These are phyloP conservation scores for Magnaporthiopsis incrustans DNA, from an alignment of 2,329 filamentous ascomycete species.

Conservation along the genomic window DNA sequence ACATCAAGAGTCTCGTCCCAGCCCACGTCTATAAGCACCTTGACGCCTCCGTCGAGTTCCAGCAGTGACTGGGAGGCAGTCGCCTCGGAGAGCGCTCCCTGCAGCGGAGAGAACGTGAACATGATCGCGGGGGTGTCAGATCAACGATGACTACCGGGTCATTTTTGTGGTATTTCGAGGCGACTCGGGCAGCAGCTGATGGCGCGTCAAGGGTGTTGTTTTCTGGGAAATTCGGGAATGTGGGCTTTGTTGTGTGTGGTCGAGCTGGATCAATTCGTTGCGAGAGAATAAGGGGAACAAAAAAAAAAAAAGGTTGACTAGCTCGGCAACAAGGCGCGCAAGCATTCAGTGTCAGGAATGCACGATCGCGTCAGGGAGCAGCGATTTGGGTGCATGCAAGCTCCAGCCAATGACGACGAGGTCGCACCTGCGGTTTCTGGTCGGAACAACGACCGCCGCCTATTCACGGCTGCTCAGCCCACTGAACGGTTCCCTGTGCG, in stretches of 20 bases:
- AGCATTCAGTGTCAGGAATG: not conserved
- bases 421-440: not conserved
- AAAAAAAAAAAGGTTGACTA: not conserved
- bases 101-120: conserved; percentile 92
- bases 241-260: not conserved
- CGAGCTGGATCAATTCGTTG: not conserved
- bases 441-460: conserved; percentile 2
- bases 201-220: not conserved
- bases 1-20: conserved; percentile 92
- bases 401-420: not conserved
- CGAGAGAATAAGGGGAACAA: not conserved
- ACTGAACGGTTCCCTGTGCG: no score
- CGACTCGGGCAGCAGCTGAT: not conserved
- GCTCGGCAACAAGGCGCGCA: not conserved
- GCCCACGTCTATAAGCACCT: conserved; percentile 87
- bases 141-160: not conserved
- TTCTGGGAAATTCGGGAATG: not conserved
- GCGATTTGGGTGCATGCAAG: not conserved
- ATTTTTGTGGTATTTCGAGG: not conserved
- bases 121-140: conserved; percentile 39
- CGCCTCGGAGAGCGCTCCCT: conserved; percentile 83
- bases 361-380: not conserved
- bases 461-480: not conserved
- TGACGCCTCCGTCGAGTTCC: conserved; percentile 93
- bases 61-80: conserved; percentile 89